Percentiles rank a stretch among this genome's conserved stretches.
Conservation (phyloP, 768 basidiomycete species). For the Clathrus columnatus region DNA sequence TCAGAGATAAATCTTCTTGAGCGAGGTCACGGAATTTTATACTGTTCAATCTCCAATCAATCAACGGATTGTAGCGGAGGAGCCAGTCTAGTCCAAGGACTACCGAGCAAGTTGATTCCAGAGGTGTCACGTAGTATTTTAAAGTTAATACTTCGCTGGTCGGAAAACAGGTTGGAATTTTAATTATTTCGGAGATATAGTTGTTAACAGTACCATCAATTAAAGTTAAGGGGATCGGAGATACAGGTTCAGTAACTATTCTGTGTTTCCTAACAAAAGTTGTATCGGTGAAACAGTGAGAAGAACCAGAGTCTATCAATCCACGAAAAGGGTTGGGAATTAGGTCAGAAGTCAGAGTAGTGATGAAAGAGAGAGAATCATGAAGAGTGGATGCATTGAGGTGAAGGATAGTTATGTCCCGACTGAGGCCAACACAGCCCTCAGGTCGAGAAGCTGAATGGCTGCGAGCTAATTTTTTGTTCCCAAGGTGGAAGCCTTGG, state of each 20-base stretch:
- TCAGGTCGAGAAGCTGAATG: neutral
- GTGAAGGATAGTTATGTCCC: neutral
- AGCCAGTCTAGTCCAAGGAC: constrained; percentile 15
- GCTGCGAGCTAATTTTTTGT: neutral
- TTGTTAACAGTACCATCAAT: neutral
- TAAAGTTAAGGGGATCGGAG: neutral
- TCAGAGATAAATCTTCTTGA: neutral
- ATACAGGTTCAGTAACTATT: neutral
- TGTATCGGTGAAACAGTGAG: neutral
- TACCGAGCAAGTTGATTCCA: neutral
- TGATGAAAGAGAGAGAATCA: neutral
- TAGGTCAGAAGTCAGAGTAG: neutral
- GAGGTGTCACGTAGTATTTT: neutral
- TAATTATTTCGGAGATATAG: neutral
- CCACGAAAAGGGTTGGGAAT: neutral
- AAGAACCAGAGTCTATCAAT: neutral
- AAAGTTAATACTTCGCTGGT: neutral
- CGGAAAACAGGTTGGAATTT: neutral
- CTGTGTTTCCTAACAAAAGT: neutral
- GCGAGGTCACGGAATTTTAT: neutral
- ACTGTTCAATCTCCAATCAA: constrained; percentile 15
- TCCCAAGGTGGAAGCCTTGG: no score
- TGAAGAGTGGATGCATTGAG: neutral
- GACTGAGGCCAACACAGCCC: neutral
- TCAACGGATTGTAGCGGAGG: constrained; percentile 16